Base-by-base conservation (phyloP, 805 yeast species). In the Priceomyces melissophilus region DNA sequence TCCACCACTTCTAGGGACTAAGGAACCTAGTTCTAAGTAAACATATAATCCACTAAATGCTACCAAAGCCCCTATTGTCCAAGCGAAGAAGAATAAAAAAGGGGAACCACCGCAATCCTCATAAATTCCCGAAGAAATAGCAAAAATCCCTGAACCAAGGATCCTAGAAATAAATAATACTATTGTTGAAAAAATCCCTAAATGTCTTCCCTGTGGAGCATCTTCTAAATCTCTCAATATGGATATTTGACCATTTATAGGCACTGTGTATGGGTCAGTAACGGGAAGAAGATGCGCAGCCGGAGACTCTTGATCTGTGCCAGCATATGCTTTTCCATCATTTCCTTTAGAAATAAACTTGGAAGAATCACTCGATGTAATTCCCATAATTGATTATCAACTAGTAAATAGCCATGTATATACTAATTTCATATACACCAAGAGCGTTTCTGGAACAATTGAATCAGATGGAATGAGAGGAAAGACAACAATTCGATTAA, bases 91-190 rank as follows among this genome's bases (percentile, higher is more conserved):
- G 55, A 82, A 85, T 27, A 82, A 51, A 14, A 71, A 60, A 2
- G 82, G 78, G 8, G 84, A 81, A 10, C 87, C 82, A 17, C 90
- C 90, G 50, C 79, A 77, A 48, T 82, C 84, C 34, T 71, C 73
- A 52, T 77, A 82, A 25, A 84, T 76, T 17, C 82, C 76, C 13
- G 85, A 75, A 0, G 90, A 83, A 1, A 82, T 77, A 6, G 89
- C 82, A 64, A 84, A 82, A 7, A 85, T 84, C 0, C 93, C 93
- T 0, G 89, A 81, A 0, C 95, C 93, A 10, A 85, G 65, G 32
- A 85, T 84, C 44, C 90, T 65, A 11, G 87, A 78, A 5, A 85
- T 71, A 50, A 82, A 81, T 43, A 83, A 42, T 10, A 82, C 72
- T 31, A 81, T 70, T 0, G 87, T 81, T 5, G 88, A 79, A 49